phyloP scores from a whole-genome alignment of 2,329 filamentous ascomycete genomes.

The Trichoderma afroharzianum region DNA sequence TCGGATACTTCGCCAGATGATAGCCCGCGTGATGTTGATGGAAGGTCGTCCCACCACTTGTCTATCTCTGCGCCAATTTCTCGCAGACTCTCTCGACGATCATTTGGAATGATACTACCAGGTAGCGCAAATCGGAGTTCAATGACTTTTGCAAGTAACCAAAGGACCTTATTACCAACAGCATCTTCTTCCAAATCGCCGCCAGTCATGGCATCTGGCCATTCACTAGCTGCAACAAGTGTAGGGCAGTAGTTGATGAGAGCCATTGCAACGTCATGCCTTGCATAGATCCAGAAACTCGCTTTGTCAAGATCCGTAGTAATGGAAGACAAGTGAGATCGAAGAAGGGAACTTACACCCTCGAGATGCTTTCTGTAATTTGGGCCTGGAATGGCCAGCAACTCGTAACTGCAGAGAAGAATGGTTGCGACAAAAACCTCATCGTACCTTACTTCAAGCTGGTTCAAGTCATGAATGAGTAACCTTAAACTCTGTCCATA shows the following conservation, averaged over 20 bases:
- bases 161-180: not conserved
- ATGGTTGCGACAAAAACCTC: not conserved
- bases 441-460: not conserved
- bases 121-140: not conserved
- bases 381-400: not conserved
- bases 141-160: not conserved
- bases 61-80: not conserved
- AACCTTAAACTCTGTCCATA: not conserved
- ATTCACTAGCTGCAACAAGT: not conserved
- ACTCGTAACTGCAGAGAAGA: not conserved
- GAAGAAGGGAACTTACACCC: not conserved
- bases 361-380: not conserved
- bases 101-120: not conserved
- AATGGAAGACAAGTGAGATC: not conserved
- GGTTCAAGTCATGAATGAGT: not conserved
- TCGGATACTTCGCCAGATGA: not conserved
- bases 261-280: not conserved
- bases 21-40: not conserved
- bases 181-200: not conserved
- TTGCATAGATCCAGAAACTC: not conserved
- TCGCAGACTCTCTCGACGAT: not conserved
- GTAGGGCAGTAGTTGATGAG: not conserved
- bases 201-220: not conserved
- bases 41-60: not conserved
- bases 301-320: not conserved